phyloP scores from a whole-genome alignment of 2,329 filamentous ascomycete genomes.

The Pezizomycotina sp. region DNA sequence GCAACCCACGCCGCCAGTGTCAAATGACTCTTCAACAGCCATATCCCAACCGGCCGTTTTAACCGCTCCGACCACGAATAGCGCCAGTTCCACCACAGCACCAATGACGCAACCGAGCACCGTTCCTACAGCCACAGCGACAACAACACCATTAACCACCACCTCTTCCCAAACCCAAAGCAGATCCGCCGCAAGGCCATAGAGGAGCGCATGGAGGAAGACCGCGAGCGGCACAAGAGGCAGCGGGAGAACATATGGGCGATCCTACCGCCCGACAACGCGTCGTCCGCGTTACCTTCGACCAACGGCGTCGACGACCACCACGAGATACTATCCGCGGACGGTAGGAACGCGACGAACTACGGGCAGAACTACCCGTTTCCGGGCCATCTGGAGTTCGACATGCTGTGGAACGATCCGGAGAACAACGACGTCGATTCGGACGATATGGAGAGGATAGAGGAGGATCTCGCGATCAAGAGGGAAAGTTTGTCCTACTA shows the following conservation, averaged over 20 bases:
- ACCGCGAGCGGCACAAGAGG: constrained; percentile 84
- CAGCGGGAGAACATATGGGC: constrained; percentile 88
- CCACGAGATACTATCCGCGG: no score
- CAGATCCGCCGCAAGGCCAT: constrained; percentile 71
- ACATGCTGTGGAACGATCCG: constrained; percentile 53
- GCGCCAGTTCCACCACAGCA: constrained; percentile 19
- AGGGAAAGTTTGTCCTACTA: constrained; percentile 13
- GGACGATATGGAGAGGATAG: constrained; percentile 62
- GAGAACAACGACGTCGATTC: constrained; percentile 74
- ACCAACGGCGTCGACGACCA: no score
- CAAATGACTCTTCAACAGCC: constrained; percentile 21
- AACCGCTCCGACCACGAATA: constrained; percentile 20
- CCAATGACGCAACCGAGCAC: constrained; percentile 12
- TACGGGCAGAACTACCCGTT: constrained; percentile 9
- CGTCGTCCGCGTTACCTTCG: no score
- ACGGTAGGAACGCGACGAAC: constrained; percentile 10
- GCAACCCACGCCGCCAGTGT: no score
- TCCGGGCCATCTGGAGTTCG: constrained; percentile 42
- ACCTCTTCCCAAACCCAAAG: constrained; percentile 29
- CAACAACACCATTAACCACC: constrained; percentile 22
- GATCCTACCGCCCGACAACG: constrained; percentile 46
- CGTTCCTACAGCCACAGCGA: constrained; percentile 19
- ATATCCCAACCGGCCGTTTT: constrained; percentile 20
- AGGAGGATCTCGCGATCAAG: constrained; percentile 44
- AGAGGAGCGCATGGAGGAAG: constrained; percentile 92